Evolutionary conservation across 225 moss, liverwort and hornwort genomes (phyloP).

Genomic region (Ulota crispa): DNA sequence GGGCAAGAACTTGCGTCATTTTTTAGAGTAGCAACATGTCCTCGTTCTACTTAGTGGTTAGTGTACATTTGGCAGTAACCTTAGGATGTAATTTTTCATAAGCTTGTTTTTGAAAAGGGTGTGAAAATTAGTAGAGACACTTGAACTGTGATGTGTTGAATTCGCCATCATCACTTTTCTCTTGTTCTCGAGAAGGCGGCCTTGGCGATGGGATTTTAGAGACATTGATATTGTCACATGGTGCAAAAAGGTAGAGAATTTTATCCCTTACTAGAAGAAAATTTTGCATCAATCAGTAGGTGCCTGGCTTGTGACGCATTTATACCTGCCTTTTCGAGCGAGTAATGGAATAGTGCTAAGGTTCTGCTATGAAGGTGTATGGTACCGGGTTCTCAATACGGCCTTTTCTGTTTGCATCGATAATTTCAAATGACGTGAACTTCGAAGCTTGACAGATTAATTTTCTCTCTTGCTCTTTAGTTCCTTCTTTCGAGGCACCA

Average conservation of each 20-base stretch:
- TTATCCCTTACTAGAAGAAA: not conserved
- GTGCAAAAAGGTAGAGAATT: not conserved
- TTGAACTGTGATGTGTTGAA: not conserved
- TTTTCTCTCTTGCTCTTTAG: not conserved
- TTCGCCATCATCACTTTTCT: not conserved
- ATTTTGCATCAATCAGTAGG: not conserved
- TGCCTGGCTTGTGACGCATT: not conserved
- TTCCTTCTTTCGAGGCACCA: not conserved
- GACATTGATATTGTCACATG: not conserved
- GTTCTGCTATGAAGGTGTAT: not conserved
- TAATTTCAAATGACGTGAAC: not conserved
- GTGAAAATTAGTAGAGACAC: not conserved
- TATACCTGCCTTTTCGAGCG: not conserved
- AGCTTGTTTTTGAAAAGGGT: not conserved
- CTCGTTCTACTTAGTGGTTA: slow-evolving; percentile 6
- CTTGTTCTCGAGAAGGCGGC: not conserved
- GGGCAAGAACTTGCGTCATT: not conserved
- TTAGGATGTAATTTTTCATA: not conserved
- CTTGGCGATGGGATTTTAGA: not conserved
- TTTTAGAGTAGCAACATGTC: not conserved
- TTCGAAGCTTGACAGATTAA: not conserved
- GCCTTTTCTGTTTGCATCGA: not conserved
- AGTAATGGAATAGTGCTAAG: not conserved
- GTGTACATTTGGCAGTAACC: not conserved
- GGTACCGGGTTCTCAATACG: not conserved